A percentile compares a stretch with the other conserved stretches of the same genome.
Conservation (phyloP, 352 stramenopile species). For the Phytophthora vignae region DNA sequence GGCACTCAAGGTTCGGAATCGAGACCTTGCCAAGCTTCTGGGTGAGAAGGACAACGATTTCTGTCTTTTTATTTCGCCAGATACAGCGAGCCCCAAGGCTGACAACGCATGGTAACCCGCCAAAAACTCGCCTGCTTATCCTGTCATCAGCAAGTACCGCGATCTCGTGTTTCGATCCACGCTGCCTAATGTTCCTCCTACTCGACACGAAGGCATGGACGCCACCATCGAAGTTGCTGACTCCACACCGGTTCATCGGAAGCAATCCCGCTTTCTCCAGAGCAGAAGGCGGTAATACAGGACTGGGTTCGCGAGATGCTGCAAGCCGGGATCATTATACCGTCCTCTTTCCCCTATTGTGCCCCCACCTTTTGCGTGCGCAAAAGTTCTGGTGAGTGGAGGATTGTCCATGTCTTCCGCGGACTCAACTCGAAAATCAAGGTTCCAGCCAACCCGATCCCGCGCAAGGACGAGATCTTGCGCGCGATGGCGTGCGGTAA, state of each 20-base stretch:
- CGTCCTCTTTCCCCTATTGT: neutral
- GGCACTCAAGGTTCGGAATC: too few relatives aligned
- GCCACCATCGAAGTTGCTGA: slow-evolving; percentile 6
- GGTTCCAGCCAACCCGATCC: slow-evolving; percentile 12
- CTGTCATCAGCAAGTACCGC: neutral
- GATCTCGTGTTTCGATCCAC: slow-evolving; percentile 7
- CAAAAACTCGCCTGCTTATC: neutral
- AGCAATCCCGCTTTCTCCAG: slow-evolving; percentile 8
- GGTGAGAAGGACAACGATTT: too few relatives aligned
- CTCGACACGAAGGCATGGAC: slow-evolving; percentile 1
- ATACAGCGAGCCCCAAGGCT: neutral
- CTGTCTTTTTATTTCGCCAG: too few relatives aligned
- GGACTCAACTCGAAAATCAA: slow-evolving; percentile 1
- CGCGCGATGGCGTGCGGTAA: neutral
- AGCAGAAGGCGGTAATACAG: slow-evolving; percentile 11
- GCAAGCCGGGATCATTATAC: neutral
- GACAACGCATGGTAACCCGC: neutral
- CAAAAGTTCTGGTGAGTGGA: slow-evolving; percentile 8
- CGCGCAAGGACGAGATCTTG: slow-evolving; percentile 15
- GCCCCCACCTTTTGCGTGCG: neutral
- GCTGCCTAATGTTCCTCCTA: slow-evolving; percentile 6
- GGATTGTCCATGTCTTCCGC: slow-evolving; percentile 19
- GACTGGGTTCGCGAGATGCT: slow-evolving; percentile 13
- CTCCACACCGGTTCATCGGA: neutral
- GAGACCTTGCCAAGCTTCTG: too few relatives aligned